phyloP scores from a whole-genome alignment of 202 grass and related monocot species.

The Zoysia matrella region DNA sequence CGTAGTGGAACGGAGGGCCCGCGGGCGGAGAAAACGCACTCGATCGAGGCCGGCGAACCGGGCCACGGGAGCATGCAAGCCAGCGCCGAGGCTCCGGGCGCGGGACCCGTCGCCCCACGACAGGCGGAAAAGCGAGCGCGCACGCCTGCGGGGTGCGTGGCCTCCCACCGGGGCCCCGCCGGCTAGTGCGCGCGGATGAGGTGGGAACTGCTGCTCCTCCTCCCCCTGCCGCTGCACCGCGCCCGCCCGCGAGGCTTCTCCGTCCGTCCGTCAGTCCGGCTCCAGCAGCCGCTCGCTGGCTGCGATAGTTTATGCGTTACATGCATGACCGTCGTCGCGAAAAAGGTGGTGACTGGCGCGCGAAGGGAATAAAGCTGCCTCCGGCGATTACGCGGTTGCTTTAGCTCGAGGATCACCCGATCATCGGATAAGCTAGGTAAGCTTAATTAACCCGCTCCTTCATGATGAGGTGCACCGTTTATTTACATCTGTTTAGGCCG shows the following conservation, averaged over 20 bases:
- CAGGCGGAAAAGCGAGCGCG: slow-evolving; percentile 55
- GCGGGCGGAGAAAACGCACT: slow-evolving; percentile 41
- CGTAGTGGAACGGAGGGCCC: slow-evolving; percentile 21
- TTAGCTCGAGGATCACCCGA: neutral
- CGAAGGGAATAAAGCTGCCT: slow-evolving; percentile 52
- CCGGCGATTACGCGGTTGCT: slow-evolving; percentile 49
- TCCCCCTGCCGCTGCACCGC: neutral
- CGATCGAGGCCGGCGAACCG: neutral
- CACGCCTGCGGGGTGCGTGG: slow-evolving; percentile 51
- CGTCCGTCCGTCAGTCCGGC: too few relatives aligned
- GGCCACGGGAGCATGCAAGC: neutral
- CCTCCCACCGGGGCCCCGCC: slow-evolving; percentile 33
- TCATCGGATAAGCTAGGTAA: slow-evolving; percentile 23
- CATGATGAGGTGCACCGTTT: slow-evolving; percentile 1
- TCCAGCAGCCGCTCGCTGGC: too few relatives aligned
- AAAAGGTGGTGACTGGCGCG: slow-evolving; percentile 42
- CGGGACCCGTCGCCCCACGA: slow-evolving; percentile 36
- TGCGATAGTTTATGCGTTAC: neutral
- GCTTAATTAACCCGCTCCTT: neutral
- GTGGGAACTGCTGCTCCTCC: neutral
- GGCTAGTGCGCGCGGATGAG: slow-evolving; percentile 43
- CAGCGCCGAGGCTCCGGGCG: neutral
- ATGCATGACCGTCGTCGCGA: slow-evolving; percentile 27
- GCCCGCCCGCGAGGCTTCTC: too few relatives aligned
- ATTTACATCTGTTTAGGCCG: slow-evolving; percentile 26